These are phyloP conservation scores for Cyathus striatus DNA, from an alignment of 768 basidiomycete species.

Conservation along the genomic window DNA sequence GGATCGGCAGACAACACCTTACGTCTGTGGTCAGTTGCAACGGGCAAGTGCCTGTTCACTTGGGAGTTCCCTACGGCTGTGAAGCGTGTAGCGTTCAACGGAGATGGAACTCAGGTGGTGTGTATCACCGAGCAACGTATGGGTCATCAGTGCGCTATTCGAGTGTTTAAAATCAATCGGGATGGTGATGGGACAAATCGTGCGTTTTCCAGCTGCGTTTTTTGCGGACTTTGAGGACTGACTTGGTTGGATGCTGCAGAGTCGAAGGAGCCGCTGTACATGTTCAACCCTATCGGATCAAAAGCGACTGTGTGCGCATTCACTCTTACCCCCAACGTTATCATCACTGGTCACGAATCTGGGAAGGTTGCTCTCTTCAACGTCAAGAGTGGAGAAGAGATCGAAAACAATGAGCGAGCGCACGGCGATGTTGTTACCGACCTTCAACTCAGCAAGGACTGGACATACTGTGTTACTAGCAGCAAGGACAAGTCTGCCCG, in stretches of 20 bases:
- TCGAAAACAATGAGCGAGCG: slow-evolving; percentile 78
- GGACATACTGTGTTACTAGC: slow-evolving; percentile 93
- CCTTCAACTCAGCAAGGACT: slow-evolving; percentile 83
- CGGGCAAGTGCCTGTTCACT: slow-evolving; percentile 86
- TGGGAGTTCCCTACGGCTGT: slow-evolving; percentile 99
- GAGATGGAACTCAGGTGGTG: slow-evolving; percentile 76
- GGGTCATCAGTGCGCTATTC: slow-evolving; percentile 87
- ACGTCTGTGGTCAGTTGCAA: slow-evolving; percentile 83
- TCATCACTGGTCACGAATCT: slow-evolving; percentile 95
- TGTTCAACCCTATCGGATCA: slow-evolving; percentile 87
- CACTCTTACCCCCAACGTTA: slow-evolving; percentile 66
- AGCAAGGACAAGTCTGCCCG: slow-evolving; percentile 96
- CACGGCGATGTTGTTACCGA: slow-evolving; percentile 88
- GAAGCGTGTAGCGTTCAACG: slow-evolving; percentile 91
- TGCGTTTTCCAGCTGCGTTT: slow-evolving; percentile 33
- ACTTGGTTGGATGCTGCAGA: slow-evolving; percentile 39
- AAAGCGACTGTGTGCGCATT: slow-evolving; percentile 98
- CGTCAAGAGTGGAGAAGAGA: slow-evolving; percentile 79
- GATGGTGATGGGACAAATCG: slow-evolving; percentile 79
- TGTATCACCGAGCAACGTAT: slow-evolving; percentile 97
- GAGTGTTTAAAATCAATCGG: slow-evolving; percentile 83
- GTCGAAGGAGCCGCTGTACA: slow-evolving; percentile 62
- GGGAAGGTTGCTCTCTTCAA: slow-evolving; percentile 94
- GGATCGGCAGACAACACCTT: slow-evolving; percentile 94
- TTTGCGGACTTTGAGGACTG: slow-evolving; percentile 1